Conservation (phyloP, 2,329 filamentous ascomycete species). For the Dissoconium aciculare region DNA sequence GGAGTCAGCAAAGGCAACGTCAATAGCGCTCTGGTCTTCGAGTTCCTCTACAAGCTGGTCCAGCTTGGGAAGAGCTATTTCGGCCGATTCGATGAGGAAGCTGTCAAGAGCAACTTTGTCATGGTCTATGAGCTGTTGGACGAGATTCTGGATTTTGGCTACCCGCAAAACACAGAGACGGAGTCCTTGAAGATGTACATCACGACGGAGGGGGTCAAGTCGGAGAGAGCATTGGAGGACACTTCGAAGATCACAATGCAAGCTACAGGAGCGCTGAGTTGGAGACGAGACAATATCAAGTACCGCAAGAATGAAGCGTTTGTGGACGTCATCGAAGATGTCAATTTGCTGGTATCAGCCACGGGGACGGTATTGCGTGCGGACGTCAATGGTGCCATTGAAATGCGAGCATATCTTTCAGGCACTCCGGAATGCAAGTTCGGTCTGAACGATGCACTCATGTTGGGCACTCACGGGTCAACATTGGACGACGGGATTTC, state of each 20-base stretch:
- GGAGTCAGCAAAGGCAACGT: slow-evolving; percentile 98
- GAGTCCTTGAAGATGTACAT: slow-evolving; percentile 99
- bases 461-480: slow-evolving; percentile 52
- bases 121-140: slow-evolving; percentile 94
- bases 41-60: slow-evolving; percentile 89
- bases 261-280: slow-evolving; percentile 89
- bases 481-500: slow-evolving; percentile 33
- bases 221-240: slow-evolving; percentile 66
- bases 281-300: slow-evolving; percentile 93
- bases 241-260: slow-evolving; percentile 99
- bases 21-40: slow-evolving; percentile 94
- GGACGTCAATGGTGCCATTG: slow-evolving; percentile 91
- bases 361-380: slow-evolving; percentile 87
- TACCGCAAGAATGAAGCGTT: slow-evolving; percentile 99
- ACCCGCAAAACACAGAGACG: slow-evolving; percentile 96
- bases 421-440: slow-evolving; percentile 99
- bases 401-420: slow-evolving; percentile 95
- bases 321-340: slow-evolving; percentile 97
- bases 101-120: slow-evolving; percentile 99
- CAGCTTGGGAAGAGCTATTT: slow-evolving; percentile 89
- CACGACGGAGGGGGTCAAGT: slow-evolving; percentile 96
- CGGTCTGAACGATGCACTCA: slow-evolving; percentile 83
- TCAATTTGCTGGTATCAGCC: slow-evolving; percentile 98
- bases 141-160: slow-evolving; percentile 97
- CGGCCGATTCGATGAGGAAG: slow-evolving; percentile 97